Evolutionary conservation across 352 stramenopile genomes (phyloP).

Genomic region (Sclerospora graminicola): DNA sequence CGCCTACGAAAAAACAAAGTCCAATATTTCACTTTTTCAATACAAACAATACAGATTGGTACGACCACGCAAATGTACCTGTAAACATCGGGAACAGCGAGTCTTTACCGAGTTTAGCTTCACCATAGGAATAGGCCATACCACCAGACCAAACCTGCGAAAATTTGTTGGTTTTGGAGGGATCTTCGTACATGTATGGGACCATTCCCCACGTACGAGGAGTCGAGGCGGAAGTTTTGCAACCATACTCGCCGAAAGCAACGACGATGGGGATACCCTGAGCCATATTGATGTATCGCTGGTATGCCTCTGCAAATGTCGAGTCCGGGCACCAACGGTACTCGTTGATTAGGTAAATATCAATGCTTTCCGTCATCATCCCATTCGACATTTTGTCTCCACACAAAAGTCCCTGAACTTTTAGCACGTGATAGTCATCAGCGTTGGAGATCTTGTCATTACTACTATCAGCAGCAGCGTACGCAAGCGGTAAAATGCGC

Average conservation of each 20-base stretch:
- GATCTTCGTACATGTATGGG: slow-evolving; percentile 68
- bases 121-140: slow-evolving; percentile 76
- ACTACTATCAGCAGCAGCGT: slow-evolving; percentile 73
- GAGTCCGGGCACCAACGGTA: slow-evolving; percentile 77
- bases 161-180: slow-evolving; percentile 52
- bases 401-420: slow-evolving; percentile 77
- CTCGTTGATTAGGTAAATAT: slow-evolving; percentile 86
- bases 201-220: slow-evolving; percentile 68
- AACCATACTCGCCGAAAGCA: slow-evolving; percentile 76
- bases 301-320: slow-evolving; percentile 60
- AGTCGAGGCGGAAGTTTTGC: slow-evolving; percentile 36
- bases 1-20: slow-evolving; percentile 23
- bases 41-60: neutral
- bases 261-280: slow-evolving; percentile 75
- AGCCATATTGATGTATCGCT: slow-evolving; percentile 58
- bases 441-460: slow-evolving; percentile 46
- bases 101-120: slow-evolving; percentile 60
- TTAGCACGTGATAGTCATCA: slow-evolving; percentile 74
- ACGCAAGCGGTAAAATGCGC: slow-evolving; percentile 66
- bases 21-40: slow-evolving; percentile 7
- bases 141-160: slow-evolving; percentile 74
- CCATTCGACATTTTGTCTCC: slow-evolving; percentile 78
- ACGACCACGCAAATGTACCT: slow-evolving; percentile 18
- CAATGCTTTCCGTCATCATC: slow-evolving; percentile 73
- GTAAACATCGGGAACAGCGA: slow-evolving; percentile 80